These are phyloP conservation scores for Arthrobotrys musiformis DNA, from an alignment of 2,329 filamentous ascomycete genomes.

Conservation along the genomic window DNA sequence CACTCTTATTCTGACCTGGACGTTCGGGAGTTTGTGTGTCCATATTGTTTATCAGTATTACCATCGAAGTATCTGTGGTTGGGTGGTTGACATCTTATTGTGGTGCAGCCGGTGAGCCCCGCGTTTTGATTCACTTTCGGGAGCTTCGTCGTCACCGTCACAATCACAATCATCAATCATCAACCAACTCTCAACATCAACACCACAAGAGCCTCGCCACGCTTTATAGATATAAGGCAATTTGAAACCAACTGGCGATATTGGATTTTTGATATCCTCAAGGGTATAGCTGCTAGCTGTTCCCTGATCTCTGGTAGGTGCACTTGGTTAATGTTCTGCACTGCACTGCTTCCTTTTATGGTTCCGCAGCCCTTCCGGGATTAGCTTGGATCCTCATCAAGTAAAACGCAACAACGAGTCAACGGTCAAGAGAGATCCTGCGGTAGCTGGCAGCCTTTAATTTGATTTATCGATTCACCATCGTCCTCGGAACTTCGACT, in stretches of 20 bases:
- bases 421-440: slow-evolving; percentile 34
- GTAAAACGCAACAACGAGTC: too few relatives aligned
- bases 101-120: slow-evolving; percentile 1
- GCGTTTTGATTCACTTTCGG: slow-evolving; percentile 14
- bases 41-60: too few relatives aligned
- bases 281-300: slow-evolving; percentile 20
- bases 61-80: too few relatives aligned
- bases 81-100: background rate
- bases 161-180: background rate
- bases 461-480: too few relatives aligned
- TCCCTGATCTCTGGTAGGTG: slow-evolving; percentile 19
- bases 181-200: too few relatives aligned
- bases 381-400: slow-evolving; percentile 46
- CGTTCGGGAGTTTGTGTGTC: slow-evolving; percentile 27
- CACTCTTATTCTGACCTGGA: too few relatives aligned
- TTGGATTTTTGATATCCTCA: slow-evolving; percentile 1
- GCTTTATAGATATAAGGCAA: background rate
- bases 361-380: slow-evolving; percentile 15
- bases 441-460: too few relatives aligned
- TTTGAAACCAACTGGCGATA: too few relatives aligned
- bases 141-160: background rate
- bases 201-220: too few relatives aligned
- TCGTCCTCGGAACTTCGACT: background rate
- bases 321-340: background rate
- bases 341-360: slow-evolving; percentile 1